These are phyloP conservation scores for Aquilaria malaccensis DNA, from an alignment of 345 rosid genomes.

Conservation along the genomic window DNA sequence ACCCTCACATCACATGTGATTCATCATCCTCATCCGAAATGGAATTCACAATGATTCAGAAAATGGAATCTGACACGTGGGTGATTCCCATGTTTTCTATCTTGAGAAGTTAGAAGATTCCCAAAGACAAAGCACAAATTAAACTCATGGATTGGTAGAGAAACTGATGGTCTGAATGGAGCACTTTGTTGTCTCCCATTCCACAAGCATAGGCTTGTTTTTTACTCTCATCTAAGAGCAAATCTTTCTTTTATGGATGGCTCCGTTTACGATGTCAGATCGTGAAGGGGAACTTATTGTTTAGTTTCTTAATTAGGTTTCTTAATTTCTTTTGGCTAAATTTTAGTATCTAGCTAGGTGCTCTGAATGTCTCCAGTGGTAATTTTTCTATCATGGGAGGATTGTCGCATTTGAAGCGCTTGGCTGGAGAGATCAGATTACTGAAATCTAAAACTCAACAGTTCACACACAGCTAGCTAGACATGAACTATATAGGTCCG, in stretches of 20 bases:
- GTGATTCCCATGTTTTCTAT: constrained; percentile 7
- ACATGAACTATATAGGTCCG: too few species aligned
- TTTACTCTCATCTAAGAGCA: constrained; percentile 16
- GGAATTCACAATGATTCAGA: constrained; percentile 10
- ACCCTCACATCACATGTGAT: constrained; percentile 14
- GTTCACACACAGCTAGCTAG: too few species aligned
- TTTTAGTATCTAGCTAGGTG: not conserved
- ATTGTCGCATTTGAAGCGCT: too few species aligned
- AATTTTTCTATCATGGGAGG: not conserved
- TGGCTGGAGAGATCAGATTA: too few species aligned
- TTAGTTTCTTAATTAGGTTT: constrained; percentile 15
- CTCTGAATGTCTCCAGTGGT: not conserved
- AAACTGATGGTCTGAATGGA: constrained; percentile 15
- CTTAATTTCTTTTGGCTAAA: constrained; percentile 13
- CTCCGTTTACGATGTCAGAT: constrained; percentile 27
- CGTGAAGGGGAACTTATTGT: constrained; percentile 2
- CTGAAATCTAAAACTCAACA: too few species aligned
- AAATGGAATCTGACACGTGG: constrained; percentile 23
- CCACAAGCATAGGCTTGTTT: constrained; percentile 31
- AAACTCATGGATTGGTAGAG: constrained; percentile 12
- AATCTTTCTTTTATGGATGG: constrained; percentile 15
- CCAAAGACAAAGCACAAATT: constrained; percentile 13
- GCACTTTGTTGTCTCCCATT: constrained; percentile 37
- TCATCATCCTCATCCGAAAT: constrained; percentile 1
- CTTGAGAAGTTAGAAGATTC: not conserved